Evolutionary conservation across 768 basidiomycete species (phyloP).

Genomic region (Tylopilus plumbeoviolaceoides): DNA sequence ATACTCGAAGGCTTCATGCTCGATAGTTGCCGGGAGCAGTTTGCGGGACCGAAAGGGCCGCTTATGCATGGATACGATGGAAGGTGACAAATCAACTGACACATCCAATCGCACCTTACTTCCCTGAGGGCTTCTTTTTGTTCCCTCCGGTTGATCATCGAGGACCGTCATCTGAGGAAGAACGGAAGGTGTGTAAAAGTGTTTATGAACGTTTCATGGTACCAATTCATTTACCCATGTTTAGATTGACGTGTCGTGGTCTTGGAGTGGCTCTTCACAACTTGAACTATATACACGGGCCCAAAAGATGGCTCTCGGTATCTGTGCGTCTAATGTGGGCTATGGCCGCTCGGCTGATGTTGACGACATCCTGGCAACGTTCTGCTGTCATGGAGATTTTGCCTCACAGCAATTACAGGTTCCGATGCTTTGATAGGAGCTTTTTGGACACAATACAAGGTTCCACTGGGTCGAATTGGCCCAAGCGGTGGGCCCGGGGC

Average conservation of each 20-base stretch:
- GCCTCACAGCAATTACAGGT: neutral
- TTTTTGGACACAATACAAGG: neutral
- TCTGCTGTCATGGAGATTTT: constrained; percentile 1
- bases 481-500: too few relatives aligned
- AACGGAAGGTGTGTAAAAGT: neutral
- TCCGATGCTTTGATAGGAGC: neutral
- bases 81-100: neutral
- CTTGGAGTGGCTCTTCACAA: neutral
- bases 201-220: neutral
- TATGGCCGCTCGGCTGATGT: neutral
- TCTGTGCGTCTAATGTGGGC: neutral
- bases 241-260: neutral
- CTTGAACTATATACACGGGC: neutral
- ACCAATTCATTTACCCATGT: neutral
- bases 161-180: neutral
- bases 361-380: neutral
- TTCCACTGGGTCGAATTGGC: neutral
- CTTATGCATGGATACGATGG: neutral
- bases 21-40: neutral
- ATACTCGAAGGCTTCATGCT: neutral
- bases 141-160: neutral
- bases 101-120: neutral
- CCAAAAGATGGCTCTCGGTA: too few relatives aligned
- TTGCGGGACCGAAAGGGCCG: neutral
- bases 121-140: neutral